Evolutionary conservation across 352 stramenopile genomes (phyloP), one percentile per base, ranked within the genome.

Genomic region (Vaucheria bursata): DNA sequence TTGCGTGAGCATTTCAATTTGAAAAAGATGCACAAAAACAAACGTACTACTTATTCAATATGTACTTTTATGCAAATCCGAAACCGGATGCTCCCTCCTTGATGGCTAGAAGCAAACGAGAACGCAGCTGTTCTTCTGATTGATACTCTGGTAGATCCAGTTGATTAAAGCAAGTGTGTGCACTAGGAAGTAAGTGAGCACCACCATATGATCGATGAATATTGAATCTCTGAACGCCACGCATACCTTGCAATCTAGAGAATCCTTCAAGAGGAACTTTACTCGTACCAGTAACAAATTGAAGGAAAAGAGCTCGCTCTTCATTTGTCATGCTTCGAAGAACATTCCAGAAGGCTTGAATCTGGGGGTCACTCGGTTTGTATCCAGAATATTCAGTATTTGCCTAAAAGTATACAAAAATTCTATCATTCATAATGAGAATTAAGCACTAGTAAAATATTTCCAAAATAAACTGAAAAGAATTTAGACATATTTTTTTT

Each of bases 91-190:
- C 92, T 74, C 96, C 96, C 89, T 99, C 96, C 32, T 93, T 95
- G 52, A 99, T 98, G 0, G 96, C 95, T 68, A 97, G 91, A 31
- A 98, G 76, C 32, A 99, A 83, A 78, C 97, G 96, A 80, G 98
- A 92, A 83, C 93, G 94, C 79, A 99, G 88, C 86, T 97, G 95
- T 50, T 98, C 95, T 81, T 98, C 92, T 80, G 87, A 97, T 52
- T 92, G 91, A 87, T 99, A 99, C 76, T 95, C 90, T 18, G 97
- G 97, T 34, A 99, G 86, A 86, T 99, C 96, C 45, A 99, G 87
- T 73, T 97, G 92, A 85, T 99, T 99, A 84, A 99, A 99, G 87
- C 83, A 99, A 37, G 97, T 99, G 87, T 99, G 97, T 12, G 96
- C 94, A 40, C 90, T 93, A 74, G 95, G 94, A 8, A 98, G 88